phyloP scores from a whole-genome alignment of 106 monocot species.

The Acanthochlamys bracteata region DNA sequence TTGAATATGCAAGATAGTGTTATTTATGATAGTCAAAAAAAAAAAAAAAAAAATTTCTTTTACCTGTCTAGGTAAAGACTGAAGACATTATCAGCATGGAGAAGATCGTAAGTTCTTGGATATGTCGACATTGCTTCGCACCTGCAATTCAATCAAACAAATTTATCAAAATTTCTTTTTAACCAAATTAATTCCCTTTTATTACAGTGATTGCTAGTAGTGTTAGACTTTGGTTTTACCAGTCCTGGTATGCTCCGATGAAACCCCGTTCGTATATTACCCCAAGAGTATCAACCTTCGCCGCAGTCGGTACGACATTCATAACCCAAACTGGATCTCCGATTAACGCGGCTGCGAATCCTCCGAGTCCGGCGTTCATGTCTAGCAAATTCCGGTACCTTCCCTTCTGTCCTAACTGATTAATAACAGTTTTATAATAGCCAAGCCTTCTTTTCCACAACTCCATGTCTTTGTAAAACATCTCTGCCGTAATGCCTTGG shows the following conservation, averaged over 20 bases:
- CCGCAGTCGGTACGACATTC: slow-evolving; percentile 42
- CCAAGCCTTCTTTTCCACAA: slow-evolving; percentile 36
- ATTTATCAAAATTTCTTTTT: neutral
- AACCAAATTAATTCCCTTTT: neutral
- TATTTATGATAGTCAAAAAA: neutral
- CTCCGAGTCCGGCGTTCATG: slow-evolving; percentile 44
- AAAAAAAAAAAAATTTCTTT: neutral
- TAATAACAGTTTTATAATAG: slow-evolving; percentile 24
- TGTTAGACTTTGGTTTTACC: slow-evolving; percentile 13
- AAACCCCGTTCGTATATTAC: slow-evolving; percentile 52
- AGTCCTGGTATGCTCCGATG: slow-evolving; percentile 59
- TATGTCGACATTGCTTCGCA: slow-evolving; percentile 43
- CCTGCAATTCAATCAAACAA: slow-evolving; percentile 4
- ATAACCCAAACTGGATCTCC: slow-evolving; percentile 61
- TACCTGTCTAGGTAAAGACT: slow-evolving; percentile 33
- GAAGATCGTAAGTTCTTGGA: slow-evolving; percentile 33
- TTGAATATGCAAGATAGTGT: neutral
- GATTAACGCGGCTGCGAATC: slow-evolving; percentile 40
- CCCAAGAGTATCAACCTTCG: slow-evolving; percentile 34
- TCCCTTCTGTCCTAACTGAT: slow-evolving; percentile 18
- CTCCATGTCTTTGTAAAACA: slow-evolving; percentile 28
- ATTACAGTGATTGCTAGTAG: neutral
- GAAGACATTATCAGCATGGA: slow-evolving; percentile 25
- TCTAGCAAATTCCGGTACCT: slow-evolving; percentile 49
- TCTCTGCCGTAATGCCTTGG: slow-evolving; percentile 13